A percentile compares a stretch with the other conserved stretches of the same genome.
Evolutionary conservation across 768 basidiomycete species (phyloP).

Genomic region (Collybiopsis luxurians): DNA sequence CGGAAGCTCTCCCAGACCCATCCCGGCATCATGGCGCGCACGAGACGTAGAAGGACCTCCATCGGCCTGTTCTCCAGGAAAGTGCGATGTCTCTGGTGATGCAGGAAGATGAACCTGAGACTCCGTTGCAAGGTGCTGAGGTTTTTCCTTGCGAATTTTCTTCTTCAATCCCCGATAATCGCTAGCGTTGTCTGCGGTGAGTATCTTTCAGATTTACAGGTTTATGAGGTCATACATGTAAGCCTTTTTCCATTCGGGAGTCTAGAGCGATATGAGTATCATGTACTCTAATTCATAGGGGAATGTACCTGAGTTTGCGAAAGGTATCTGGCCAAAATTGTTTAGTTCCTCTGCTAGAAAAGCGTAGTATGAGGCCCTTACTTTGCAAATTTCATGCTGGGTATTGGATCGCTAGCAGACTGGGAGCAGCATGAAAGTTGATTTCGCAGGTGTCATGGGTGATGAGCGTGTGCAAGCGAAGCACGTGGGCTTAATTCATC

Average conservation of each 20-base stretch:
- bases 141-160: constrained; percentile 54
- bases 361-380: too few relatives aligned
- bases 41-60: not conserved
- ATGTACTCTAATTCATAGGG: not conserved
- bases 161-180: constrained; percentile 75
- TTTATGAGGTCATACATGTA: constrained; percentile 49
- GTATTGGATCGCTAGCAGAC: not conserved
- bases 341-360: too few relatives aligned
- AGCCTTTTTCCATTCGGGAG: constrained; percentile 71
- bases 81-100: not conserved
- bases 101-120: constrained; percentile 16
- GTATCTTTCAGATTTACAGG: constrained; percentile 1
- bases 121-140: constrained; percentile 26
- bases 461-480: too few relatives aligned
- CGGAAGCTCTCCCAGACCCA: constrained; percentile 4
- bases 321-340: constrained; percentile 65
- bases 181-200: constrained; percentile 30
- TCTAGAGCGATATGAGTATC: constrained; percentile 35
- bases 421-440: too few relatives aligned
- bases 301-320: constrained; percentile 59
- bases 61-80: constrained; percentile 9
- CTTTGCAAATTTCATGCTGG: constrained; percentile 61
- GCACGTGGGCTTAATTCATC: too few relatives aligned
- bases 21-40: not conserved
- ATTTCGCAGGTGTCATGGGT: too few relatives aligned